phyloP scores from a whole-genome alignment of 192 early-diverging fungal species.

The Geranomyces variabilis region DNA sequence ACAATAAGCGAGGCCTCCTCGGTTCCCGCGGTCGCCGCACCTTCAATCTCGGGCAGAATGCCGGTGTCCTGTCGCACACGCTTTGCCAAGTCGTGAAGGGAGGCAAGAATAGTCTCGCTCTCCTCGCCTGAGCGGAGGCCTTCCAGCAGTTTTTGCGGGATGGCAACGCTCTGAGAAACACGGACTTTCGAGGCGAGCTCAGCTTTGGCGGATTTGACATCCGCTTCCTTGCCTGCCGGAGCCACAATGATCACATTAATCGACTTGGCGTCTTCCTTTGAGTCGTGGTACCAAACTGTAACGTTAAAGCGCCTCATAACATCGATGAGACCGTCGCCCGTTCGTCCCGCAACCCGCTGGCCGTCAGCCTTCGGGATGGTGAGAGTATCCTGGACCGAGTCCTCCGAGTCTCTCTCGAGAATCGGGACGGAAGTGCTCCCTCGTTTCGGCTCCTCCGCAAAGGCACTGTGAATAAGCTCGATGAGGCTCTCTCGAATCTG shows the following conservation, averaged over 20 bases:
- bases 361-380: slow-evolving; percentile 47
- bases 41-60: slow-evolving; percentile 34
- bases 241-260: slow-evolving; percentile 29
- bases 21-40: slow-evolving; percentile 23
- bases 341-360: slow-evolving; percentile 36
- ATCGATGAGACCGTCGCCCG: slow-evolving; percentile 40
- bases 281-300: slow-evolving; percentile 40
- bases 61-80: slow-evolving; percentile 40
- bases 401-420: background rate
- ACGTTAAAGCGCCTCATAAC: slow-evolving; percentile 43
- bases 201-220: slow-evolving; percentile 10
- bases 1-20: slow-evolving; percentile 33
- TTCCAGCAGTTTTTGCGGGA: slow-evolving; percentile 40
- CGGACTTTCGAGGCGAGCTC: slow-evolving; percentile 40
- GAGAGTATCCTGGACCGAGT: slow-evolving; percentile 12
- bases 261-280: slow-evolving; percentile 19
- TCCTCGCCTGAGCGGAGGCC: slow-evolving; percentile 16
- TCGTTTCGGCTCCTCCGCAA: slow-evolving; percentile 17
- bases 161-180: slow-evolving; percentile 33
- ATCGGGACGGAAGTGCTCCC: slow-evolving; percentile 13
- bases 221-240: slow-evolving; percentile 18
- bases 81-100: slow-evolving; percentile 49
- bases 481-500: slow-evolving; percentile 27
- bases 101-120: slow-evolving; percentile 24
- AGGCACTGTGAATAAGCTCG: slow-evolving; percentile 36